Evolutionary conservation across 2,329 filamentous ascomycete species (phyloP).

Genomic region (Aspergillus tubingensis): DNA sequence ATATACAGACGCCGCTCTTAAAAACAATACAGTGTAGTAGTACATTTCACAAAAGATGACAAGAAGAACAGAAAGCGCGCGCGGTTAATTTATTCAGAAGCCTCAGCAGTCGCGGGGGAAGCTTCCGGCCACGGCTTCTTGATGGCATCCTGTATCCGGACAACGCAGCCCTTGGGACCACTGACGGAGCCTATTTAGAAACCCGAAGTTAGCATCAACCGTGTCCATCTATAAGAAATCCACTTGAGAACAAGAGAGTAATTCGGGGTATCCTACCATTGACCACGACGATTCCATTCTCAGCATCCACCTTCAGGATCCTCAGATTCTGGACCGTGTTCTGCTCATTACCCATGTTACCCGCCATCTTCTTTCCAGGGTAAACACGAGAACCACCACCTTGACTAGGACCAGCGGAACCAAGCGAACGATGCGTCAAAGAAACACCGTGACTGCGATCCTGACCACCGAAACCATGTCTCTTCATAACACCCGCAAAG

Average conservation of each 20-base stretch:
- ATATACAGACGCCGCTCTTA: constrained; percentile 43
- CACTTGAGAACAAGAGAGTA: not conserved
- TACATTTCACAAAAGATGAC: constrained; percentile 33
- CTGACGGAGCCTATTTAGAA: constrained; percentile 64
- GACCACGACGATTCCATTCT: constrained; percentile 84
- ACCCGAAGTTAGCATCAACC: constrained; percentile 1
- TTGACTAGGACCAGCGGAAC: constrained; percentile 85
- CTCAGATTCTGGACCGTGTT: constrained; percentile 90
- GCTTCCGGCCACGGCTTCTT: constrained; percentile 76
- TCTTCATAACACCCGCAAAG: constrained; percentile 97
- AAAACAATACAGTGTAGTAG: constrained; percentile 38
- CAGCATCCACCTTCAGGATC: constrained; percentile 82
- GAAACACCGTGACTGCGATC: constrained; percentile 93
- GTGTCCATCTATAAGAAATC: not conserved
- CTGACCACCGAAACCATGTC: constrained; percentile 86
- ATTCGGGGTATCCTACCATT: constrained; percentile 59
- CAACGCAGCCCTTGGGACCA: constrained; percentile 82
- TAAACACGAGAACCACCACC: constrained; percentile 88
- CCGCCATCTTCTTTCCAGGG: constrained; percentile 97
- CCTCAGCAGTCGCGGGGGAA: constrained; percentile 14
- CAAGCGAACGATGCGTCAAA: constrained; percentile 87
- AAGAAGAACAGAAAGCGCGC: not conserved
- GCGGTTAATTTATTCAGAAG: constrained; percentile 17
- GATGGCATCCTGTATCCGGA: constrained; percentile 85
- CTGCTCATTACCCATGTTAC: constrained; percentile 86